Percentiles rank a stretch among this genome's conserved stretches.
These are phyloP conservation scores for Lachancea thermotolerans DNA, from an alignment of 805 yeast species.

Conservation along the genomic window DNA sequence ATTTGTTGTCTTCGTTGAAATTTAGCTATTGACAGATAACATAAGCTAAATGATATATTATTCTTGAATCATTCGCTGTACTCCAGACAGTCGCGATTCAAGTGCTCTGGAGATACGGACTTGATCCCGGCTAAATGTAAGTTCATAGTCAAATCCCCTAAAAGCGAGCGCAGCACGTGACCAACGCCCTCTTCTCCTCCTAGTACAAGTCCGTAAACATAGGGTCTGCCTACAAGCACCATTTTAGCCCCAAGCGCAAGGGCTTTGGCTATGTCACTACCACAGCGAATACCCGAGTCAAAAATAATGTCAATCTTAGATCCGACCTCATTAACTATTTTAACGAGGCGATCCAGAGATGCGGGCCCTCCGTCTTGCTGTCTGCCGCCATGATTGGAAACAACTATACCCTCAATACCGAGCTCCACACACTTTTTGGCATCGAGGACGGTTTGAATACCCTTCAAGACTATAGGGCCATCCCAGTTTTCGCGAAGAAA, in stretches of 20 bases:
- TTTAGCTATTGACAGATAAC: too few relatives aligned
- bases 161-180: constrained; percentile 12
- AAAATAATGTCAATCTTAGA: constrained; percentile 4
- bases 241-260: constrained; percentile 7
- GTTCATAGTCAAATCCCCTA: constrained; percentile 13
- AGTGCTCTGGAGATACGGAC: constrained; percentile 9
- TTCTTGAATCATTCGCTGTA: constrained; percentile 1
- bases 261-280: constrained; percentile 7
- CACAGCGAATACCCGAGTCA: constrained; percentile 7
- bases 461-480: constrained; percentile 7
- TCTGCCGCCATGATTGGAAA: constrained; percentile 7
- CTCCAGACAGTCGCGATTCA: constrained; percentile 10
- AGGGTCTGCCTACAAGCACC: constrained; percentile 7
- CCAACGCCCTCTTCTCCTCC: constrained; percentile 8
- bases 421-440: constrained; percentile 3
- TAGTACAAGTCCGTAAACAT: constrained; percentile 3
- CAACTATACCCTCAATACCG: constrained; percentile 7
- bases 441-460: constrained; percentile 4
- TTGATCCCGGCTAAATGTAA: constrained; percentile 12
- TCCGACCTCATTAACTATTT: constrained; percentile 12
- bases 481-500: constrained; percentile 7
- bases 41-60: background rate
- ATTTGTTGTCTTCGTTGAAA: too few relatives aligned
- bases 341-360: constrained; percentile 6
- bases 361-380: constrained; percentile 16